A percentile compares a stretch with the other conserved stretches of the same genome.
Conservation (phyloP, 164 flowering plant species). For the Vitis cinerea region DNA sequence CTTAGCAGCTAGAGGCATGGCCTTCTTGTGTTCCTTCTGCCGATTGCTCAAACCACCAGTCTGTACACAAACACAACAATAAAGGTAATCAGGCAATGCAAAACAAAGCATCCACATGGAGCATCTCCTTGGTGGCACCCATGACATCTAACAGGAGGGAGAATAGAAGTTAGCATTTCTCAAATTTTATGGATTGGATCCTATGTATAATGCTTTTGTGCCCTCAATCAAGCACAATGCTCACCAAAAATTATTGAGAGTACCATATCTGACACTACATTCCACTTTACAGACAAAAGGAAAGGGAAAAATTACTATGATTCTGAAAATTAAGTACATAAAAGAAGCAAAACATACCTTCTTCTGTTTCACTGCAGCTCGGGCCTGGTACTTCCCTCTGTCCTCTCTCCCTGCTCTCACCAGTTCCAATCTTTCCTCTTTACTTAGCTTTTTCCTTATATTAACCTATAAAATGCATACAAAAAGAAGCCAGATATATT, state of each 20-base stretch:
- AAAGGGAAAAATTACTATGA: too few species aligned
- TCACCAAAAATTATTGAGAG: too few species aligned
- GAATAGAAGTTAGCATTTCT: too few species aligned
- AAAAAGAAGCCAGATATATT: constrained; percentile 1
- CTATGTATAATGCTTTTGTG: too few species aligned
- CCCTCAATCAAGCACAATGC: too few species aligned
- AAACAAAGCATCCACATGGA: background rate
- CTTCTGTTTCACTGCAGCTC: constrained; percentile 76
- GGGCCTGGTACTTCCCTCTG: constrained; percentile 69
- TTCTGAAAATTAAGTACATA: too few species aligned
- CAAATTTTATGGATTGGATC: too few species aligned
- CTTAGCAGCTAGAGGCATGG: constrained; percentile 83
- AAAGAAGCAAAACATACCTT: constrained; percentile 48
- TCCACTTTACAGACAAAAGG: too few species aligned
- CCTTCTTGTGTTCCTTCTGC: constrained; percentile 81
- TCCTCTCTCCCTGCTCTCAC: constrained; percentile 85
- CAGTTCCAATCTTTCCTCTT: constrained; percentile 68
- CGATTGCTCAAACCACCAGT: constrained; percentile 78
- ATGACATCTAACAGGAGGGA: too few species aligned
- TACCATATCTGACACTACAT: too few species aligned
- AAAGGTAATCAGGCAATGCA: constrained; percentile 1
- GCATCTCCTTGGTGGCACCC: too few species aligned
- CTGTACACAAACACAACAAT: constrained; percentile 30
- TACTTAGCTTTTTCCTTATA: constrained; percentile 57
- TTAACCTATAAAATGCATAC: constrained; percentile 40